Conservation (phyloP, 306 rosid genomes). For the Quercus robur region DNA sequence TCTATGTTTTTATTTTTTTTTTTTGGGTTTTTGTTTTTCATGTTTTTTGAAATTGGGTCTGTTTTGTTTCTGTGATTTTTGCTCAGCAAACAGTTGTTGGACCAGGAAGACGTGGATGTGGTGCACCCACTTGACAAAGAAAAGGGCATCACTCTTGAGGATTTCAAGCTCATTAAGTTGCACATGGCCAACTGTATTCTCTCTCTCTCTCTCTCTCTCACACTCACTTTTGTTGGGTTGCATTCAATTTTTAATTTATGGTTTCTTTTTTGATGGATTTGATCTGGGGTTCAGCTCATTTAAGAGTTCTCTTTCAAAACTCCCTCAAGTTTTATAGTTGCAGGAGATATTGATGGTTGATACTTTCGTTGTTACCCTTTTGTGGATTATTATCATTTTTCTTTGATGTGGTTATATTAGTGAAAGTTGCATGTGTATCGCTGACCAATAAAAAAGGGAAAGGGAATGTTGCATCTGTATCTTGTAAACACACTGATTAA, state of each 20-base stretch:
- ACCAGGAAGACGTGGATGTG: constrained; percentile 91
- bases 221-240: not conserved
- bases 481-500: not conserved
- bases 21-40: not conserved
- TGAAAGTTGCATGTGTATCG: not conserved
- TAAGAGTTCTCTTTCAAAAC: not conserved
- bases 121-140: constrained; percentile 74
- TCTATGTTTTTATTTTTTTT: not conserved
- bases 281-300: not conserved
- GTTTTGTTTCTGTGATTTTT: not conserved
- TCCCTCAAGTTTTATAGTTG: not conserved
- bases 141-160: constrained; percentile 80
- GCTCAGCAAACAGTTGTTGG: constrained; percentile 72
- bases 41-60: not conserved
- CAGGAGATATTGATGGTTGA: not conserved
- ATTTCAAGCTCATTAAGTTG: constrained; percentile 92
- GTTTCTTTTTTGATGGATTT: not conserved
- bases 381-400: not conserved
- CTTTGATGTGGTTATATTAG: not conserved
- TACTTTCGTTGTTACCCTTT: not conserved
- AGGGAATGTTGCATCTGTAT: not conserved
- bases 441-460: too few relatives aligned
- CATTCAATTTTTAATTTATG: not conserved
- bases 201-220: not conserved
- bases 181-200: constrained; percentile 78